These are phyloP conservation scores for Fusarium brachygibbosum DNA, from an alignment of 2,329 filamentous ascomycete genomes.

Conservation along the genomic window DNA sequence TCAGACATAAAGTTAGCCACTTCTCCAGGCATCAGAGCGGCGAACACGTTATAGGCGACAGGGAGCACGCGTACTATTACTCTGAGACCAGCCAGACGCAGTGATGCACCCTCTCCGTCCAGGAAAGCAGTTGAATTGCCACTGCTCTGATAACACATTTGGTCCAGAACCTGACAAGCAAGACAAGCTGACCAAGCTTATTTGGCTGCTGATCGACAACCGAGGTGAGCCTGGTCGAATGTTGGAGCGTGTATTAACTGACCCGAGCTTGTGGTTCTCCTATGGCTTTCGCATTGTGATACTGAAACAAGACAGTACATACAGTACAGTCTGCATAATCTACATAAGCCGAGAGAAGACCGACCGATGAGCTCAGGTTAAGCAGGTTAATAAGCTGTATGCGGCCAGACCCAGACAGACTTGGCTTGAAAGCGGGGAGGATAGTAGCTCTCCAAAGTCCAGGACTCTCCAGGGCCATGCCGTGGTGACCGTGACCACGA, in stretches of 20 bases:
- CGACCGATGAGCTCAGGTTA: slow-evolving; percentile 12
- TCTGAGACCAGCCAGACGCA: slow-evolving; percentile 13
- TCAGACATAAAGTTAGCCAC: not conserved
- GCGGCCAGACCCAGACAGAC: not conserved
- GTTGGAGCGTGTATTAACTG: slow-evolving; percentile 4
- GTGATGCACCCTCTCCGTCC: slow-evolving; percentile 13
- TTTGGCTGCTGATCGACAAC: slow-evolving; percentile 13
- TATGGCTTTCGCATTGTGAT: slow-evolving; percentile 1
- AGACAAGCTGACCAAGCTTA: slow-evolving; percentile 26
- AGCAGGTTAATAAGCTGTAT: slow-evolving; percentile 5
- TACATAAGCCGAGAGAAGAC: slow-evolving; percentile 21
- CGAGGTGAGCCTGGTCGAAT: slow-evolving; percentile 6
- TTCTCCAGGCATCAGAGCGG: not conserved
- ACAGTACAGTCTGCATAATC: no score
- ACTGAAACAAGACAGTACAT: not conserved
- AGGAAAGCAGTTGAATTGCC: slow-evolving; percentile 9
- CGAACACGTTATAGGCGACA: slow-evolving; percentile 12
- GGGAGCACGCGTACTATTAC: slow-evolving; percentile 22
- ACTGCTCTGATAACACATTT: not conserved
- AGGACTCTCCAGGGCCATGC: not conserved
- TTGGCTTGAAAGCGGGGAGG: slow-evolving; percentile 31
- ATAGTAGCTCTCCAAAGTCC: slow-evolving; percentile 1
- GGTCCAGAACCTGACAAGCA: slow-evolving; percentile 11
- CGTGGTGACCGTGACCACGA: slow-evolving; percentile 31
- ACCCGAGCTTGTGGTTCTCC: slow-evolving; percentile 3